phyloP scores from a whole-genome alignment of 2,329 filamentous ascomycete species.

The Monosporascus ibericus region DNA sequence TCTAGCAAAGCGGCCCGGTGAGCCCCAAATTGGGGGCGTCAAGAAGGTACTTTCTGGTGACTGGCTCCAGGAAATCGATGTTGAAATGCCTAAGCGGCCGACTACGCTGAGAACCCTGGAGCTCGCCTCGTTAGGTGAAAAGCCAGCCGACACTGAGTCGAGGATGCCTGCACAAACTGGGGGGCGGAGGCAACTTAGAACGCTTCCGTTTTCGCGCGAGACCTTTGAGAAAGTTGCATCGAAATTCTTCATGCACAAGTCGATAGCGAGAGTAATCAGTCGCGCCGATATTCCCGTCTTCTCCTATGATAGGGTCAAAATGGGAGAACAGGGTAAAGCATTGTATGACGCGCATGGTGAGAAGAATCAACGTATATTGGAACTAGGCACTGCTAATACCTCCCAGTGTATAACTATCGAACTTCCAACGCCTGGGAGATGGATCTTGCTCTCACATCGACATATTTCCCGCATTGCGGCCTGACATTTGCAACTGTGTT shows the following conservation, averaged over 20 bases:
- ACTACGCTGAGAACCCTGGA: background rate
- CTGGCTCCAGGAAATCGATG: background rate
- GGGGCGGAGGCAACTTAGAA: slow-evolving; percentile 6
- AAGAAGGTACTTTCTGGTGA: background rate
- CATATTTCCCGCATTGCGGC: slow-evolving; percentile 16
- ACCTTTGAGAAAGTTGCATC: slow-evolving; percentile 12
- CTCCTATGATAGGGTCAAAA: slow-evolving; percentile 8
- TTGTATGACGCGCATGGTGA: slow-evolving; percentile 9
- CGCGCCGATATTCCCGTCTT: slow-evolving; percentile 18
- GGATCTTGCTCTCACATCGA: slow-evolving; percentile 20
- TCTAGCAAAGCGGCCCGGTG: background rate
- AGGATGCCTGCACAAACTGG: background rate
- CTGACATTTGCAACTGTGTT: slow-evolving; percentile 20
- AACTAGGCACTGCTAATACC: background rate
- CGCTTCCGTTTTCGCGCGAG: slow-evolving; percentile 12
- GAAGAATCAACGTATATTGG: background rate
- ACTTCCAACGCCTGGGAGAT: slow-evolving; percentile 19
- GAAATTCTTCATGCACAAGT: slow-evolving; percentile 14
- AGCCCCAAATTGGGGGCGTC: background rate
- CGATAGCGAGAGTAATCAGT: slow-evolving; percentile 15
- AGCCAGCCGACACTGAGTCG: background rate
- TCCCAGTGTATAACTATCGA: slow-evolving; percentile 20
- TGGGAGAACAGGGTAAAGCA: slow-evolving; percentile 1
- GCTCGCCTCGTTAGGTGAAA: background rate
- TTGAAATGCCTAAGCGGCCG: background rate